Base-by-base conservation (phyloP, 192 early-diverging fungal species). In the Coemansia sp. region DNA sequence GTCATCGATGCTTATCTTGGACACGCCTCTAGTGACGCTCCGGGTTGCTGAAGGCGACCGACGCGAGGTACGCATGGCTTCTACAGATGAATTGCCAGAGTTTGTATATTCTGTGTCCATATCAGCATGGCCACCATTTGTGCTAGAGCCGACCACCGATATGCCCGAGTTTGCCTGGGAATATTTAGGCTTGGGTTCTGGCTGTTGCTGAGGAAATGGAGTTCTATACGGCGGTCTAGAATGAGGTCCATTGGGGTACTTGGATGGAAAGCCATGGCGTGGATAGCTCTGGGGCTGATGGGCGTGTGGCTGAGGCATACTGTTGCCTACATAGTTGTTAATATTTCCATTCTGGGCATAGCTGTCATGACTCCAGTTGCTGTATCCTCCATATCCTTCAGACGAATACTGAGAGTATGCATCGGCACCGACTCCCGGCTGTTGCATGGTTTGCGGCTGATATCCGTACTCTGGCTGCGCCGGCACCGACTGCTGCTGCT, bases 31-130 rank as follows among this genome's bases (percentile, higher is more conserved):
- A 14, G 53, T 54, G n/a, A 68, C 56, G 17, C 54, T 58, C 23
- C 66, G 69, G 2, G 72, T 76, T 20, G 44, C 51, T 7, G 72
- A 69, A 1, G 66, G 46, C 8, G 72, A 76, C 11, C 66, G 55
- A 43, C 57, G 69, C 49, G 56, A 37, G 34, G 42, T 26, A 4
- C 23, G 23, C 4, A 26, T 26, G 23, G 23, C 23, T 26, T 26
- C 23, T 26, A 26, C 23, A 26, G 23, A 18, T n/a, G 45, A 11
- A 23, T 28, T 28, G 9, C 45, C 45, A 26, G 45, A n/a, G 12
- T 18, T n/a, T 18, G 41, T 10, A 42, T 42, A 18, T 17, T 8
- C 41, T 9, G 2, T 42, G 41, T 18, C 18, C 41, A 17, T 42
- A 42, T 42, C 41, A 17, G 41, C 20, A 45, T 45, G 23, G 8